Percentiles rank a stretch among this genome's conserved stretches.
phyloP scores from a whole-genome alignment of 2,329 filamentous ascomycete genomes.

The Epichloe festucae region DNA sequence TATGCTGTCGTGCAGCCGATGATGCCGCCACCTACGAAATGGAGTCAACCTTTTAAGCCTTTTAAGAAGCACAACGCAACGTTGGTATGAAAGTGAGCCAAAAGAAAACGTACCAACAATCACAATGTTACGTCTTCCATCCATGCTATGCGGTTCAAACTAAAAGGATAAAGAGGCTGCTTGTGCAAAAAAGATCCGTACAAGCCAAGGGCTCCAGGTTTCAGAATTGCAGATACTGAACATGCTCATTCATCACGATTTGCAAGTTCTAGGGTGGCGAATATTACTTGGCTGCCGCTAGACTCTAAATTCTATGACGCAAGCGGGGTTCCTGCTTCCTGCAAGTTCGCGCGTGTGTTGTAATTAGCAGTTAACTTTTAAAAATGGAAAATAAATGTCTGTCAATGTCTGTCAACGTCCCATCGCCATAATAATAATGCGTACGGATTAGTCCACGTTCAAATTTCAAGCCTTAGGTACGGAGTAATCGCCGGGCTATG shows the following conservation, averaged over 20 bases:
- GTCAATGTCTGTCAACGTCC: too few relatives aligned
- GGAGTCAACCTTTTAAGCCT: neutral
- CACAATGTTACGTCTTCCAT: constrained; percentile 31
- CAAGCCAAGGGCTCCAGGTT: too few relatives aligned
- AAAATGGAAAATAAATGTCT: too few relatives aligned
- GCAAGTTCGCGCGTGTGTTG: neutral
- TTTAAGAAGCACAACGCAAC: neutral
- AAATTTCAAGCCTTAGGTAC: too few relatives aligned
- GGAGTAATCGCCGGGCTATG: too few relatives aligned
- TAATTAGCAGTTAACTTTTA: too few relatives aligned
- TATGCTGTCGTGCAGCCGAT: constrained; percentile 89
- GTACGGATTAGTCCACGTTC: too few relatives aligned
- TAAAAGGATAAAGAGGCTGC: too few relatives aligned
- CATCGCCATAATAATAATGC: too few relatives aligned
- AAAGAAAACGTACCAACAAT: constrained; percentile 31
- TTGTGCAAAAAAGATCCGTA: too few relatives aligned
- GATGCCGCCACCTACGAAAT: constrained; percentile 63
- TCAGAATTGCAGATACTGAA: too few relatives aligned
- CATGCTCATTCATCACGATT: too few relatives aligned
- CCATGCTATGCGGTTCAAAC: constrained; percentile 14
- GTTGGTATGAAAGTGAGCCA: constrained; percentile 1
- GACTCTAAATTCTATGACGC: constrained; percentile 3
- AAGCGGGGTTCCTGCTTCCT: constrained; percentile 2
- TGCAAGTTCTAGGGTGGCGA: neutral
- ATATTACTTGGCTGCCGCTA: neutral